A percentile compares a stretch with the other conserved stretches of the same genome.
Evolutionary conservation across 306 rosid genomes (phyloP).

Genomic region (Rosa rugosa): DNA sequence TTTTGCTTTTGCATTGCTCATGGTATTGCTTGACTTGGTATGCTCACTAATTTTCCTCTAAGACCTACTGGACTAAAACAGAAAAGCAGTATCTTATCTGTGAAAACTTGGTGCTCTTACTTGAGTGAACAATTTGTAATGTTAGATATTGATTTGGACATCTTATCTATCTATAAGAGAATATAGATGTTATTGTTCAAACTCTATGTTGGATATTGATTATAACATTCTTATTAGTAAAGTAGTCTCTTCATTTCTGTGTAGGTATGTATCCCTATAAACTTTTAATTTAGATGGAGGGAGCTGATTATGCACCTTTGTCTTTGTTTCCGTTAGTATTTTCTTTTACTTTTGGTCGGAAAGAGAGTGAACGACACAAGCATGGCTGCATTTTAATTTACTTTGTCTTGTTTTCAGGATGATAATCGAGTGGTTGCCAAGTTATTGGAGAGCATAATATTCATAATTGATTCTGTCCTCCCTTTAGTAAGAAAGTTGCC

Average conservation of each 20-base stretch:
- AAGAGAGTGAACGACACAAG: conserved; percentile 14
- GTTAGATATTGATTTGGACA: not conserved
- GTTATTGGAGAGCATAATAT: conserved; percentile 85
- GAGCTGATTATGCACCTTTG: not conserved
- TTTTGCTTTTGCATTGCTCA: not conserved
- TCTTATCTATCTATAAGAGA: not conserved
- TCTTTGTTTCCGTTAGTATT: not conserved
- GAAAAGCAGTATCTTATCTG: not conserved
- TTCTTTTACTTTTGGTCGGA: not conserved
- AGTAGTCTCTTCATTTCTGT: not conserved
- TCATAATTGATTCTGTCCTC: conserved; percentile 85
- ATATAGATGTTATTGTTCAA: not conserved
- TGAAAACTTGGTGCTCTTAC: not conserved
- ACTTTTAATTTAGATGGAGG: not conserved
- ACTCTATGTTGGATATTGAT: not conserved
- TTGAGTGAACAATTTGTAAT: not conserved
- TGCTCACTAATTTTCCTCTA: not conserved
- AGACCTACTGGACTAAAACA: not conserved
- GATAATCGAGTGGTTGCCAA: conserved; percentile 76
- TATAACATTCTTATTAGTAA: not conserved
- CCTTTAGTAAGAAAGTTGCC: conserved; percentile 86
- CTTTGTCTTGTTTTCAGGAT: conserved; percentile 53
- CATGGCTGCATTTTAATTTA: conserved; percentile 18
- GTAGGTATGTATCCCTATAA: not conserved
- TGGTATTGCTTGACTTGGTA: not conserved